A percentile compares a stretch with the other conserved stretches of the same genome.
phyloP scores from a whole-genome alignment of 306 rosid species.

The Pyrus pyrifolia region DNA sequence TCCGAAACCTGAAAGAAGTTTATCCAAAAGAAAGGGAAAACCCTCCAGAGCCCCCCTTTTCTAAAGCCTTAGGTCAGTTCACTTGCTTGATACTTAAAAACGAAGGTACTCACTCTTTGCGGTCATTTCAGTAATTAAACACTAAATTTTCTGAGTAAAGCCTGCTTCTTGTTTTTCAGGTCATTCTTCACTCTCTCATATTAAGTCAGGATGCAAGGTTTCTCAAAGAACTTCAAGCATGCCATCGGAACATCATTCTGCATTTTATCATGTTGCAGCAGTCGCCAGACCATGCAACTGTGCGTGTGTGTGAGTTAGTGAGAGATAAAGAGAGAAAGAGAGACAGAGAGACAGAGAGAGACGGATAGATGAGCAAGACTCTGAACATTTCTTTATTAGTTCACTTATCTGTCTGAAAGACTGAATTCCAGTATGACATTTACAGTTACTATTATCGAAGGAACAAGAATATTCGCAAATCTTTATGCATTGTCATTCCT shows the following conservation, averaged over 20 bases:
- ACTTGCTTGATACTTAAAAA: not conserved
- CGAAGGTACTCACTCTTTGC: not conserved
- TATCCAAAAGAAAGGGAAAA: constrained; percentile 39
- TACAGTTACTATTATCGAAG: not conserved
- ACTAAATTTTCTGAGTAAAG: not conserved
- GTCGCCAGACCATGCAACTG: not conserved
- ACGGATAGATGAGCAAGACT: not conserved
- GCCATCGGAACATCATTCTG: not conserved
- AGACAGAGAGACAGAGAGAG: not conserved
- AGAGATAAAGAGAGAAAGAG: not conserved
- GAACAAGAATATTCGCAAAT: not conserved
- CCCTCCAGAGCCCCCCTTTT: constrained; percentile 42
- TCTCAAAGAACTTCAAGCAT: not conserved
- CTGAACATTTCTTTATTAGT: not conserved
- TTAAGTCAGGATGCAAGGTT: not conserved
- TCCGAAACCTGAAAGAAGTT: not conserved
- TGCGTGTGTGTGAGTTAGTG: not conserved
- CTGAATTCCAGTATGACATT: not conserved
- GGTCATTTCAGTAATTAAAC: not conserved
- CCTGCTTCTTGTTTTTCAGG: not conserved
- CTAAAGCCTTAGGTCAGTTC: constrained; percentile 6
- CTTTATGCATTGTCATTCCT: not conserved
- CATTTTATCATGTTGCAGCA: not conserved
- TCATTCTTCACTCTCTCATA: not conserved
- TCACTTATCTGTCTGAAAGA: not conserved